Base-by-base conservation (phyloP, 139 green algal species). In the Chlorella sp. region DNA sequence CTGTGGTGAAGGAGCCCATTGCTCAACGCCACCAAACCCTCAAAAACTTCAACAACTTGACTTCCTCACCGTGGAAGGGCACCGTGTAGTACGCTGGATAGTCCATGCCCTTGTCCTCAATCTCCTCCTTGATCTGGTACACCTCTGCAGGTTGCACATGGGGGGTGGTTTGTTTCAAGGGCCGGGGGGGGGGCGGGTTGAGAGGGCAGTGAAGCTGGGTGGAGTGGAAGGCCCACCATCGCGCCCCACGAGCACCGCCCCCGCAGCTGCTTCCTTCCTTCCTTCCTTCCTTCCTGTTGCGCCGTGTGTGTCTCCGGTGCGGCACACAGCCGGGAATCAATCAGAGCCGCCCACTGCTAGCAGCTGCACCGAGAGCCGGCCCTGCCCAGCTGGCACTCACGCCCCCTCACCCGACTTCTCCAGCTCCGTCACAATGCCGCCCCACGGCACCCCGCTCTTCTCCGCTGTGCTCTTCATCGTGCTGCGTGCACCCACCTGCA, bases 1-100 rank as follows among this genome's bases (percentile, higher is more conserved):
- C 48, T 57, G 9, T n/a, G n/a, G n/a, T n/a, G n/a, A n/a, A n/a
- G n/a, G n/a, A n/a, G n/a, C n/a, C n/a, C n/a, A n/a, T n/a, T n/a
- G n/a, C n/a, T n/a, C n/a, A n/a, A n/a, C n/a, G n/a, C n/a, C n/a
- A n/a, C n/a, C n/a, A n/a, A n/a, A n/a, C n/a, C n/a, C n/a, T 57
- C 48, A 57, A 57, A 57, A 57, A 57, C 48, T 5, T 9, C 48
- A 57, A 57, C 48, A 57, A 57, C 9, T 5, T 57, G 48, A 57
- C 5, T 19, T 60, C 26, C 75, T 15, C 66, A 80, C 87, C 92
- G 89, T 98, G 96, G 93, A 98, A 98, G n/a, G 95, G 93, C 85
- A 94, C 69, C 0, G 94, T 91, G 91, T 97, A 98, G 91, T 98
- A 98, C 68, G 73, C 71, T 0, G 96, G 96, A 91, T 97, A 98